phyloP scores from a whole-genome alignment of 495 filamentous ascomycete species.

The Sordaria brevicollis region DNA sequence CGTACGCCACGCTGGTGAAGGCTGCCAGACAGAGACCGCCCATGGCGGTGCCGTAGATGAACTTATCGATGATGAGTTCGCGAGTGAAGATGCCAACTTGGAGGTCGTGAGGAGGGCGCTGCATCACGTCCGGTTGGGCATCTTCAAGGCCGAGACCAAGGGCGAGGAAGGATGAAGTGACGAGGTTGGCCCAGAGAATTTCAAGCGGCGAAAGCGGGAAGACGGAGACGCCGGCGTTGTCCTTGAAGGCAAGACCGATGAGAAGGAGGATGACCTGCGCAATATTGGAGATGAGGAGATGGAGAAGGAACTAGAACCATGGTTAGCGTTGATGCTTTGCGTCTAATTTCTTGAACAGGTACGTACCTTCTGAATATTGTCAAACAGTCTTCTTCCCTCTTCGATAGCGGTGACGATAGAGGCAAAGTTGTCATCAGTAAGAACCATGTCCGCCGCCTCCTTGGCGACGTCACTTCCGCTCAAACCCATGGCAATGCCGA shows the following conservation, averaged over 20 bases:
- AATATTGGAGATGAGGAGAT: conserved; percentile 63
- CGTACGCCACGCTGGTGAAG: conserved; percentile 60
- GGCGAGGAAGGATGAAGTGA: conserved; percentile 65
- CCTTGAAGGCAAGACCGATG: conserved; percentile 63
- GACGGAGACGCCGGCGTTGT: conserved; percentile 52
- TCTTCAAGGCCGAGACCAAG: conserved; percentile 65
- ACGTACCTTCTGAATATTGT: conserved; percentile 61
- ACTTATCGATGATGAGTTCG: conserved; percentile 61
- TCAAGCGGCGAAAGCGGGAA: conserved; percentile 66
- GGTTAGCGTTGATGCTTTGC: conserved; percentile 44
- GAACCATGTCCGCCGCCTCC: conserved; percentile 75
- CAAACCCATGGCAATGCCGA: conserved; percentile 79
- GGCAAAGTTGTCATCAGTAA: conserved; percentile 82
- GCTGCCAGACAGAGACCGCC: conserved; percentile 53
- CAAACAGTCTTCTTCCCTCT: conserved; percentile 62
- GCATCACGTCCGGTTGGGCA: conserved; percentile 59
- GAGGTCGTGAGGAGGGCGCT: conserved; percentile 57
- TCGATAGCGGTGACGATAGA: conserved; percentile 65
- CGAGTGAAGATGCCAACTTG: conserved; percentile 57
- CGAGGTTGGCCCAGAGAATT: conserved; percentile 69
- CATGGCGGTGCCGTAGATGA: conserved; percentile 63
- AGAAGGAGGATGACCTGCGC: conserved; percentile 63
- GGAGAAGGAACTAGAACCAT: conserved; percentile 69
- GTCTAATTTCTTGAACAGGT: neutral
- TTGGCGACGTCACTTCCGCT: conserved; percentile 83